Base-by-base conservation (phyloP, 2,329 filamentous ascomycete species). In the Diaporthe ampelina region DNA sequence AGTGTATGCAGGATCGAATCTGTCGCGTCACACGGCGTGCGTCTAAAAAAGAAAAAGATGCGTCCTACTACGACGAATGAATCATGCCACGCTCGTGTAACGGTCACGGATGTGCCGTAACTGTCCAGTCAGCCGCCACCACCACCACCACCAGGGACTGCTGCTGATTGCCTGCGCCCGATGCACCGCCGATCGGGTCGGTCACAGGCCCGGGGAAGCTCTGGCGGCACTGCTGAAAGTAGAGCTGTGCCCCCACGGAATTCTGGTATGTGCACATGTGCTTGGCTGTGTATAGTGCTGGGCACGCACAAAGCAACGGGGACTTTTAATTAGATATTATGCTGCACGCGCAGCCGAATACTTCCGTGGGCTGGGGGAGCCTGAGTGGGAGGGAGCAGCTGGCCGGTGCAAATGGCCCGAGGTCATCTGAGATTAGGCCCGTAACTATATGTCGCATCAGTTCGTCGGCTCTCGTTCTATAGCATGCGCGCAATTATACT, bases 1-100 rank as follows among this genome's bases (percentile, higher is more conserved):
- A n/a, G 45, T 63, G 70, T 15, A 63, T 72, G 70, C 70, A 72
- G 57, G 11, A 43, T 63, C 70, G 57, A 45, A 72, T 72, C 63
- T 54, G 48, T 72, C 57, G 57, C 40, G 48, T 72, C 57, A 35
- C 70, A 72, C 57, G 17, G 57, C 70, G 24, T 63, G 57, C 13
- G 32, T 56, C 70, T 45, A 72, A 63, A 29, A 63, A 45, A 43
- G 17, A 19, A 43, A 19, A 19, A 43, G 15, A 43, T 43, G 17
- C 40, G 40, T 19, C 13, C 40, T 4, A 2, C 35, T 37, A 17
- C 45, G 45, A 52, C 19, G 48, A 63, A 72, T 43, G 40, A 19
- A 17, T 56, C 56, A 24, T 54, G 69, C 52, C 69, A 63, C 26
- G 69, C 32, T 35, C 17, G 69, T 72, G 69, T 63, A 35, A 67